A percentile compares a stretch with the other conserved stretches of the same genome.
Conservation (phyloP, 2,329 filamentous ascomycete genomes). For the Pseudogymnoascus sp. region DNA sequence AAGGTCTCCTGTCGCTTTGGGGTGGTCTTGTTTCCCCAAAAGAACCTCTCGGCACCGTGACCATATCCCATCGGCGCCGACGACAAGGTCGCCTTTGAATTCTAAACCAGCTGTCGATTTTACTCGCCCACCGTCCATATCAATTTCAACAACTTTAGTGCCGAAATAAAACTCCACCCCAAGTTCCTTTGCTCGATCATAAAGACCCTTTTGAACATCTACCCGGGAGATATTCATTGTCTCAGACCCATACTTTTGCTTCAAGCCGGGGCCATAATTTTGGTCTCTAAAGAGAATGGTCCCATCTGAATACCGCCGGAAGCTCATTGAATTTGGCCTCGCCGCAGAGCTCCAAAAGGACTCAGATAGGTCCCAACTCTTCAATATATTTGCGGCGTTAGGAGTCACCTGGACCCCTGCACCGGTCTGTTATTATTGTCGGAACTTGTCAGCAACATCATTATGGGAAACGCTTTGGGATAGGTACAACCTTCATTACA, state of each 20-base stretch:
- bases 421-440: constrained; percentile 24
- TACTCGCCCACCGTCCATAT: constrained; percentile 1
- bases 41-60: constrained; percentile 13
- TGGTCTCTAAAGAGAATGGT: neutral
- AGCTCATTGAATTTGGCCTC: neutral
- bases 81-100: constrained; percentile 13
- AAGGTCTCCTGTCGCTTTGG: constrained; percentile 36
- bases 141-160: neutral
- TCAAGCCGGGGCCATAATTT: neutral
- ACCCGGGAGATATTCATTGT: constrained; percentile 13
- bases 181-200: constrained; percentile 9
- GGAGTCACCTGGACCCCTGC: constrained; percentile 27
- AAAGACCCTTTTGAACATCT: constrained; percentile 15
- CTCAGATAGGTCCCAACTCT: constrained; percentile 21
- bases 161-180: constrained; percentile 8
- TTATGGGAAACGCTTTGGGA: neutral
- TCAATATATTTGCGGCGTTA: constrained; percentile 21
- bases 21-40: neutral
- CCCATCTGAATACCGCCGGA: neutral
- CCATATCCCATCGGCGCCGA: constrained; percentile 17
- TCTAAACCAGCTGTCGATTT: constrained; percentile 3
- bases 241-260: neutral
- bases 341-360: neutral
- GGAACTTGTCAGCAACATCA: constrained; percentile 25
- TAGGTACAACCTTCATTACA: neutral